Conservation (phyloP, 352 stramenopile genomes). For the Aphanomyces invadans region DNA sequence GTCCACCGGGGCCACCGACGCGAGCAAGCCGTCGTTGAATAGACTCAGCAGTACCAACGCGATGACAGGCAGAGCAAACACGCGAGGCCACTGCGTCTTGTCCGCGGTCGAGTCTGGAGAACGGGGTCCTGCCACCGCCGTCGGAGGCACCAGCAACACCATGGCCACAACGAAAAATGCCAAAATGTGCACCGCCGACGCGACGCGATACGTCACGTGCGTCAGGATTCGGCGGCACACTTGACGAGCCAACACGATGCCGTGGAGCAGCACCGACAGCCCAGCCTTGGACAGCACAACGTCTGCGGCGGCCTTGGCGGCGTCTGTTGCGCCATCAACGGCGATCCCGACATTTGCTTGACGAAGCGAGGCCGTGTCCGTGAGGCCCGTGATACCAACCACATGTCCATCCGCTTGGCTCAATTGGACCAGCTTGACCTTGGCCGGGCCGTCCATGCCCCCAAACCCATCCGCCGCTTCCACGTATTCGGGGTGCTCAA, state of each 20-base stretch:
- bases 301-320: constrained; percentile 84
- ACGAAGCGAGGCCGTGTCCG: constrained; percentile 60
- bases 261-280: constrained; percentile 87
- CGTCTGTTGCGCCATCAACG: constrained; percentile 79
- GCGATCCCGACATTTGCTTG: constrained; percentile 70
- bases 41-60: constrained; percentile 92
- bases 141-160: constrained; percentile 81
- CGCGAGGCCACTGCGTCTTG: no score
- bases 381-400: constrained; percentile 70
- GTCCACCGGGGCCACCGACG: constrained; percentile 83
- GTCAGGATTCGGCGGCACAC: constrained; percentile 93
- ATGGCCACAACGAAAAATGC: constrained; percentile 92
- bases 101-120: no score
- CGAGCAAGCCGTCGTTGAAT: constrained; percentile 92
- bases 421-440: constrained; percentile 85
- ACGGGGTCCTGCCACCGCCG: no score
- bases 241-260: constrained; percentile 83
- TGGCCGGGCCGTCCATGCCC: constrained; percentile 89
- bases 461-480: constrained; percentile 91
- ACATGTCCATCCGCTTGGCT: constrained; percentile 70
- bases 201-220: constrained; percentile 92
- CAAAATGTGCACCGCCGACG: constrained; percentile 86
- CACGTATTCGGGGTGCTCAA: constrained; percentile 78
- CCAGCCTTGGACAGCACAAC: constrained; percentile 92
- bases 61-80: constrained; percentile 91